Evolutionary conservation across 768 basidiomycete species (phyloP).

Genomic region (Boletus barrowsii): DNA sequence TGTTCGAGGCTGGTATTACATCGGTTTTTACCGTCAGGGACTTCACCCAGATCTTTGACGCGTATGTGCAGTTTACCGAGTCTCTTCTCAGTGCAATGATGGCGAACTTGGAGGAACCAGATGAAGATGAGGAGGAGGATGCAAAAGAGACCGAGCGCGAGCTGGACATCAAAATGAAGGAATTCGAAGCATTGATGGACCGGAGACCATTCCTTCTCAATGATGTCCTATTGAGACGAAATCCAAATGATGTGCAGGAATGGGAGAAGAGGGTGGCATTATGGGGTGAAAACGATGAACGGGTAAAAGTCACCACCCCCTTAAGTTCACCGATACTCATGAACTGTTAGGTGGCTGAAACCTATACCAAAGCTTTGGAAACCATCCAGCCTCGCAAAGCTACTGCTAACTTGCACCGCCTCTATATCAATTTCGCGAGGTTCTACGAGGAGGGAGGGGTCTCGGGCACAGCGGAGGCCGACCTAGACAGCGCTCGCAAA

Average conservation of each 20-base stretch:
- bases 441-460: constrained; percentile 97
- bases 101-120: constrained; percentile 75
- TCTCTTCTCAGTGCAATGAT: constrained; percentile 86
- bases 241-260: constrained; percentile 97
- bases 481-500: constrained; percentile 84
- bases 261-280: constrained; percentile 98
- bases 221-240: constrained; percentile 87
- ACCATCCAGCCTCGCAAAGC: constrained; percentile 87
- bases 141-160: constrained; percentile 77
- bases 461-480: constrained; percentile 71
- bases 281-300: constrained; percentile 91
- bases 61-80: constrained; percentile 93
- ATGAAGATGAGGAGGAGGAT: constrained; percentile 75
- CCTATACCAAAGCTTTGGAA: constrained; percentile 85
- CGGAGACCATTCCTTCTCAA: constrained; percentile 94
- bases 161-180: constrained; percentile 84
- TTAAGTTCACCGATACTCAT: not conserved
- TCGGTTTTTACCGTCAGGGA: constrained; percentile 90
- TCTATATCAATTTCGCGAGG: constrained; percentile 94
- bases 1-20: constrained; percentile 84
- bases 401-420: constrained; percentile 82
- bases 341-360: constrained; percentile 73
- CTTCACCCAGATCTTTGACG: constrained; percentile 97
- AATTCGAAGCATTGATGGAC: constrained; percentile 93
- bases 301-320: constrained; percentile 43